Evolutionary conservation across 192 early-diverging fungal species (phyloP), one percentile per base, ranked within the genome.

Genomic region (Coemansia sp.): DNA sequence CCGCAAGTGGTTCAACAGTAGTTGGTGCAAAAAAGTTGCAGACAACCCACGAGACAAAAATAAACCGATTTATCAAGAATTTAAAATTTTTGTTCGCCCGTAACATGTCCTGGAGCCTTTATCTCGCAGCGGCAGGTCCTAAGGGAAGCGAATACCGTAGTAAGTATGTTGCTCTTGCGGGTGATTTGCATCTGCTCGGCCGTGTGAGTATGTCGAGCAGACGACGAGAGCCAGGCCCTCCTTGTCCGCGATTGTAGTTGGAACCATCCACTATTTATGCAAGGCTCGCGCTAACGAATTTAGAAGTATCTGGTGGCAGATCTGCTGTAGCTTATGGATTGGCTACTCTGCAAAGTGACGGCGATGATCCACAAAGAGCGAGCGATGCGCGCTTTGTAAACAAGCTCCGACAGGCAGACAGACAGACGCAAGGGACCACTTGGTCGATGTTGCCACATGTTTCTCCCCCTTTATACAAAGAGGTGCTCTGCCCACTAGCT

Each of bases 31-130:
- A 59, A 27, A 34, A 41, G 15, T 48, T 50, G 44, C 36, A 53
- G 46, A 39, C 53, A 34, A 21, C 22, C 22, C 60, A 53, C 15
- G 59, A 38, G 21, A 19, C 32, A 32, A 36, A 43, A 9, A 34
- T 63, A 11, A 55, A 63, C n/a, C n/a, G n/a, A n/a, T n/a, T n/a
- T n/a, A n/a, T n/a, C n/a, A n/a, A n/a, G n/a, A n/a, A n/a, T n/a
- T n/a, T n/a, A n/a, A n/a, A n/a, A n/a, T n/a, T n/a, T n/a, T n/a
- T 76, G 67, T 76, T 29, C 63, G 63, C 73, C 48, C 55, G 58
- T 61, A 65, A 66, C 62, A 76, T 76, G 73, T 69, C 67, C 58
- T 27, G 41, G 34, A 17, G 66, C 39, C 53, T 62, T 55, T 46
- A 27, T 27, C 67, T 69, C 48, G 39, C 50, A 54, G 33, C 67